These are phyloP conservation scores for Mediolabrus comicus DNA, from an alignment of 108 stramenopile genomes.

Conservation along the genomic window DNA sequence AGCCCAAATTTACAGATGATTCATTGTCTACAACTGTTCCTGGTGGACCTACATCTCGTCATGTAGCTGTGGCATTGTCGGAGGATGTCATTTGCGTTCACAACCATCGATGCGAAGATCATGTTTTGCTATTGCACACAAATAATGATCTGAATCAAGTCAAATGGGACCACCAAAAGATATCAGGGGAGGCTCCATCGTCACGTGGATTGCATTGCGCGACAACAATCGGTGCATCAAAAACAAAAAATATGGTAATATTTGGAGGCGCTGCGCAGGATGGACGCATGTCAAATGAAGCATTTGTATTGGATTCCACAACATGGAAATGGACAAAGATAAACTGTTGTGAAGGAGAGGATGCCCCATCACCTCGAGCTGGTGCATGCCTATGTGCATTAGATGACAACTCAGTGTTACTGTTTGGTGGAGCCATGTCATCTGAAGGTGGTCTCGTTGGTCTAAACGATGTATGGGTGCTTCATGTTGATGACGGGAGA, in stretches of 20 bases:
- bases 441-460: constrained; percentile 45
- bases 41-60: constrained; percentile 68
- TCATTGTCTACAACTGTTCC: constrained; percentile 27
- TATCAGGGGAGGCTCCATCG: constrained; percentile 49
- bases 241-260: constrained; percentile 25
- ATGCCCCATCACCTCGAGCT: constrained; percentile 53
- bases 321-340: constrained; percentile 66
- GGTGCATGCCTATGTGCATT: constrained; percentile 56
- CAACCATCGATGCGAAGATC: constrained; percentile 72
- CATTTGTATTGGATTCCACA: constrained; percentile 54
- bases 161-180: constrained; percentile 38
- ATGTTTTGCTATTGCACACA: constrained; percentile 46
- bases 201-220: constrained; percentile 67
- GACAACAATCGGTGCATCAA: constrained; percentile 7
- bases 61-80: constrained; percentile 54
- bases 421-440: constrained; percentile 60
- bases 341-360: background rate
- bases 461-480: constrained; percentile 58
- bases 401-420: constrained; percentile 39
- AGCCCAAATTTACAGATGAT: constrained; percentile 2
- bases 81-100: constrained; percentile 52
- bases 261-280: constrained; percentile 75
- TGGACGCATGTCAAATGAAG: constrained; percentile 71
- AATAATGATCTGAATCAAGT: constrained; percentile 3
- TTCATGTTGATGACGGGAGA: constrained; percentile 30